Percentiles rank a stretch among this genome's conserved stretches.
phyloP scores from a whole-genome alignment of 1,139 yeast species.

The Yueomyces sp. region DNA sequence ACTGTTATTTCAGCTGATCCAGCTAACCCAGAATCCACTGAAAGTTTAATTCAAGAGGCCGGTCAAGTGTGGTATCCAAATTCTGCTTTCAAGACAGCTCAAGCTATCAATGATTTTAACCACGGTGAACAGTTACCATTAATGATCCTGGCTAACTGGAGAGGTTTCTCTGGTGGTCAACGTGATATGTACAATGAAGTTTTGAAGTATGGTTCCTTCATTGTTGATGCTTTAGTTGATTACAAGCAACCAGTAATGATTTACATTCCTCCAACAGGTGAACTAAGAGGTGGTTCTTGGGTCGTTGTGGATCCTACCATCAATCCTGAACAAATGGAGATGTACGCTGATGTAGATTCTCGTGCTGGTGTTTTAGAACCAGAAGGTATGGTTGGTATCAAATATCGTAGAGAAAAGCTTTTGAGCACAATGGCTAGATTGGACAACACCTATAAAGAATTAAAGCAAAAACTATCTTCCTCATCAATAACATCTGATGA shows the following conservation, averaged over 20 bases:
- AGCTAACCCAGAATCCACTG: conserved; percentile 91
- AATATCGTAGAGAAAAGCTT: conserved; percentile 87
- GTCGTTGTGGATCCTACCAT: conserved; percentile 98
- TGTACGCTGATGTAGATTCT: conserved; percentile 95
- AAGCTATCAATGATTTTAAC: conserved; percentile 94
- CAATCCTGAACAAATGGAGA: conserved; percentile 95
- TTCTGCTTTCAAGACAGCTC: conserved; percentile 97
- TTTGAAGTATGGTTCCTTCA: conserved; percentile 88
- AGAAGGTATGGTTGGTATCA: conserved; percentile 98
- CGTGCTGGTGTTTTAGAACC: conserved; percentile 98
- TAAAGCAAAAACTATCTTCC: conserved; percentile 47
- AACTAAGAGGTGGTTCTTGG: conserved; percentile 99
- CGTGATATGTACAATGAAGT: conserved; percentile 98
- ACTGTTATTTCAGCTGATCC: conserved; percentile 94
- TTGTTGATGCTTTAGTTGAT: conserved; percentile 92
- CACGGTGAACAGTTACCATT: conserved; percentile 94
- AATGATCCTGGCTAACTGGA: conserved; percentile 97
- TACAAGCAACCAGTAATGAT: conserved; percentile 94
- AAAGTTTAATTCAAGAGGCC: conserved; percentile 80
- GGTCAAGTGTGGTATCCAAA: conserved; percentile 99
- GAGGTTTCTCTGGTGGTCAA: conserved; percentile 99
- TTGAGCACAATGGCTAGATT: conserved; percentile 82
- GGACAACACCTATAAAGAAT: conserved; percentile 59
- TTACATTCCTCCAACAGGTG: conserved; percentile 96
- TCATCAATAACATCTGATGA: conserved; percentile 50